Conservation (phyloP, 345 rosid species). For the Sonneratia alba region DNA sequence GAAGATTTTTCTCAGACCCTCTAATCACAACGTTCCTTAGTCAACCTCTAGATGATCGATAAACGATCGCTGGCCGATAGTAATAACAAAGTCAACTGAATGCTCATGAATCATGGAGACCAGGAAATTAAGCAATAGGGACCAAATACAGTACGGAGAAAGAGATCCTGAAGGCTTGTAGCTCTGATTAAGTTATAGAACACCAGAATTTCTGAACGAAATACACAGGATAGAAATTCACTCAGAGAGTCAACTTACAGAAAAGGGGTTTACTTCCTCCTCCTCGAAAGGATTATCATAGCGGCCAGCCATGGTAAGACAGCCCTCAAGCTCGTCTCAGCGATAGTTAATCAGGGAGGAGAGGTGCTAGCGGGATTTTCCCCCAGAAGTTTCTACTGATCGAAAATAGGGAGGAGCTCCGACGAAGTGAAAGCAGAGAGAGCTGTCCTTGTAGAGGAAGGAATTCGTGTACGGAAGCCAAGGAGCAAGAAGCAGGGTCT, state of each 20-base stretch:
- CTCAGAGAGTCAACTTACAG: slow-evolving; percentile 36
- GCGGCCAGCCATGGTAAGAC: slow-evolving; percentile 17
- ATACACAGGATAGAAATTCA: not conserved
- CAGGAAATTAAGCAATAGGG: not conserved
- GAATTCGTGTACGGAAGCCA: not conserved
- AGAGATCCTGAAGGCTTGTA: not conserved
- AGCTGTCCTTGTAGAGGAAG: not conserved
- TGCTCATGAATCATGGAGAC: not conserved
- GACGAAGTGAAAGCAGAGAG: not conserved
- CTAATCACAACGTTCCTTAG: not conserved
- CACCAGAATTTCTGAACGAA: not conserved
- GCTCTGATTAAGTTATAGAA: not conserved
- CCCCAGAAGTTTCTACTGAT: not conserved
- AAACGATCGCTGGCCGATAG: not conserved
- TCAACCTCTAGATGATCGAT: not conserved
- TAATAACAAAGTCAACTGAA: not conserved
- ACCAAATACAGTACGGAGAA: not conserved
- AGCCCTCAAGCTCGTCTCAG: not conserved
- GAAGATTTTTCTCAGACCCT: not conserved
- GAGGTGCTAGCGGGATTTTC: not conserved
- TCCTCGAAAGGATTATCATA: slow-evolving; percentile 87
- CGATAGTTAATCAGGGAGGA: not conserved
- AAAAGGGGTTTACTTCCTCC: slow-evolving; percentile 91
- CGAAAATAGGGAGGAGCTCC: not conserved
- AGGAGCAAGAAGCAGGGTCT: not conserved